Evolutionary conservation across 306 rosid genomes (phyloP).

Genomic region (Citrullus mucosospermus): DNA sequence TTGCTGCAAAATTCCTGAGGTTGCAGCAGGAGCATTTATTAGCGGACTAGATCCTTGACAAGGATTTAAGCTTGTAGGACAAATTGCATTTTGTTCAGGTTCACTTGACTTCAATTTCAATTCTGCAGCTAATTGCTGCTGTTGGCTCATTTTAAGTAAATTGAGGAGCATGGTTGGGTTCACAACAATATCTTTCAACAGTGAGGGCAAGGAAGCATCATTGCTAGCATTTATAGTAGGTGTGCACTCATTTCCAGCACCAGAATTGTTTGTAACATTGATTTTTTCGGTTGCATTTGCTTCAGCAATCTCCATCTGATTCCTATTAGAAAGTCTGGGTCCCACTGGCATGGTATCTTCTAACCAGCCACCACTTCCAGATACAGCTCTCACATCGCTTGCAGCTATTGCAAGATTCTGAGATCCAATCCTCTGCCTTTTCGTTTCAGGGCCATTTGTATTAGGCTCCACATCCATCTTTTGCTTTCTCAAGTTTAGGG

Average conservation of each 20-base stretch:
- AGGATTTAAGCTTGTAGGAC: constrained; percentile 17
- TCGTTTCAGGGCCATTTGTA: constrained; percentile 37
- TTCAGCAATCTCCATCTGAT: constrained; percentile 27
- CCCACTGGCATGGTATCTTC: constrained; percentile 32
- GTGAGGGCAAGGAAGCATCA: constrained; percentile 36
- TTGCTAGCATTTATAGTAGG: constrained; percentile 16
- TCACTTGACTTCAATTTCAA: constrained; percentile 37
- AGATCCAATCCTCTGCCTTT: constrained; percentile 47
- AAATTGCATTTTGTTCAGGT: constrained; percentile 17
- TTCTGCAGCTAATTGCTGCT: constrained; percentile 42
- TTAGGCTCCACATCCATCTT: constrained; percentile 44
- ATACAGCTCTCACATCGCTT: constrained; percentile 23
- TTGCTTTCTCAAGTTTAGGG: constrained; percentile 47
- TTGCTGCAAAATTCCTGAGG: constrained; percentile 37
- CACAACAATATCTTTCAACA: constrained; percentile 55
- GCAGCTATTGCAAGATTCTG: constrained; percentile 23
- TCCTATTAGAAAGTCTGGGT: constrained; percentile 38
- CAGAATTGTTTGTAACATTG: constrained; percentile 17
- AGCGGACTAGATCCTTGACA: constrained; percentile 33
- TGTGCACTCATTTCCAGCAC: constrained; percentile 34
- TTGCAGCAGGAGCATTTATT: constrained; percentile 31
- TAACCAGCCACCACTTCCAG: constrained; percentile 67
- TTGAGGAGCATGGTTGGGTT: constrained; percentile 65
- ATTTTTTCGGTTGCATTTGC: constrained; percentile 28
- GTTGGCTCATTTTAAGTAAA: constrained; percentile 45